A percentile compares a stretch with the other conserved stretches of the same genome.
Conservation (phyloP, 768 basidiomycete genomes). For the Leccinum uliginosum region DNA sequence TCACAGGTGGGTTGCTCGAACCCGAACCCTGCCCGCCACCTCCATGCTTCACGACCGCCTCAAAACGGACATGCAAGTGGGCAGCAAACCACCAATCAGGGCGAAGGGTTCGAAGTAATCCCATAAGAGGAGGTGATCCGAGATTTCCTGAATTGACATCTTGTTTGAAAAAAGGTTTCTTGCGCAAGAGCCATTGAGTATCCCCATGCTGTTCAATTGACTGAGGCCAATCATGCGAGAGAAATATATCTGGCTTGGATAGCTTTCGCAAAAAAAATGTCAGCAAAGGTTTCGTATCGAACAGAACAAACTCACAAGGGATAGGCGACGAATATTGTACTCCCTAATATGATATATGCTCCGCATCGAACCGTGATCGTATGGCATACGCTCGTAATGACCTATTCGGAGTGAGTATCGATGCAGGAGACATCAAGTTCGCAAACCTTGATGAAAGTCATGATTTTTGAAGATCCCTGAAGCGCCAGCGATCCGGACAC, state of each 20-base stretch:
- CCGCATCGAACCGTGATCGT: slow-evolving; percentile 62
- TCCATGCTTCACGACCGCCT: slow-evolving; percentile 59
- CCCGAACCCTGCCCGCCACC: background rate
- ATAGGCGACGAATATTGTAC: slow-evolving; percentile 74
- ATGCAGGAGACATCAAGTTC: background rate
- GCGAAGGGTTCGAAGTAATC: slow-evolving; percentile 62
- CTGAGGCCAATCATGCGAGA: slow-evolving; percentile 97
- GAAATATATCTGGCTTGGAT: slow-evolving; percentile 65
- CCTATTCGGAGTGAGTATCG: slow-evolving; percentile 39
- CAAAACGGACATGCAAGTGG: slow-evolving; percentile 85
- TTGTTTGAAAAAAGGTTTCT: slow-evolving; percentile 71
- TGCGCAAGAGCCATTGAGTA: slow-evolving; percentile 54
- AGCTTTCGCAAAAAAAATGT: slow-evolving; percentile 38
- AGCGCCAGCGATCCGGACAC: slow-evolving; percentile 81
- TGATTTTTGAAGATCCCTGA: slow-evolving; percentile 87
- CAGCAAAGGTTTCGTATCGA: background rate
- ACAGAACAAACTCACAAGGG: slow-evolving; percentile 46
- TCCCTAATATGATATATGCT: slow-evolving; percentile 91
- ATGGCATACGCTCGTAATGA: slow-evolving; percentile 80
- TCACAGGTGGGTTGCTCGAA: background rate
- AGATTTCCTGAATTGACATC: slow-evolving; percentile 67
- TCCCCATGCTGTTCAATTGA: slow-evolving; percentile 82
- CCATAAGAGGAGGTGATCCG: slow-evolving; percentile 85
- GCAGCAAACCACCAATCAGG: slow-evolving; percentile 93
- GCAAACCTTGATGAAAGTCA: slow-evolving; percentile 66